Base-by-base conservation (phyloP, 257 asterid species). In the Ophiorrhiza pumila region DNA sequence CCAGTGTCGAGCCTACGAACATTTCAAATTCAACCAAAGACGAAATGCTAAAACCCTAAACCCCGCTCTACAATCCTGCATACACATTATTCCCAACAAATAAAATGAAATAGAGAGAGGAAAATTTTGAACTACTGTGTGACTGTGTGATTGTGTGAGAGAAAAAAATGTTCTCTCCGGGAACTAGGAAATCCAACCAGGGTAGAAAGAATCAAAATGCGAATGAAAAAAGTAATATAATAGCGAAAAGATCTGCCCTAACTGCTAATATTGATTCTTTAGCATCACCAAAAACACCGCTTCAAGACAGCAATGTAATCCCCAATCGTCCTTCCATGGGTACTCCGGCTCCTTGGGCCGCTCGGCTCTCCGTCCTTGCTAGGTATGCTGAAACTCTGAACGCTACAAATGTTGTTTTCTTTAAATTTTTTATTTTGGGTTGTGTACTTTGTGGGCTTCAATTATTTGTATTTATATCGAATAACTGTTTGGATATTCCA, bases 341-440 rank as follows among this genome's bases (percentile, higher is more conserved):
- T 65, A 93, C 96, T 46, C 98, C 98, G 9, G 97, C 97, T 50
- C 98, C 97, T 10, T 93, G 97, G 97, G 72, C 92, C 69, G 81
- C 98, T 80, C 98, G 98, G 61, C 98, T 85, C 72, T 89, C 97
- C 61, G 92, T 85, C 31, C 87, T 88, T 14, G 91, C 96, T 71
- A 89, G 97, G 98, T 93, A 55, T 35, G 43, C 4, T 14, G 60
- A 64, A 37, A 37, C 42, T 6, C 42, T 37, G 42, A 7, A 61
- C 45, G 22, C 46, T 61, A 10, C 66, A 32, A 60, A 60, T 60
- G 22, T 35, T 27, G 14, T 22, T 29, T 3, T 59, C 2, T 29
- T 14, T 18, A 32, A 42, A 20, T 22, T 42, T 47, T n/a, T 5
- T 31, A 13, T 45, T 39, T 25, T 23, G 22, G 60, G 31, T 42